Evolutionary conservation across 2,329 filamentous ascomycete species (phyloP), one percentile per base, ranked within the genome.

Genomic region (Fusarium cyanostomum): DNA sequence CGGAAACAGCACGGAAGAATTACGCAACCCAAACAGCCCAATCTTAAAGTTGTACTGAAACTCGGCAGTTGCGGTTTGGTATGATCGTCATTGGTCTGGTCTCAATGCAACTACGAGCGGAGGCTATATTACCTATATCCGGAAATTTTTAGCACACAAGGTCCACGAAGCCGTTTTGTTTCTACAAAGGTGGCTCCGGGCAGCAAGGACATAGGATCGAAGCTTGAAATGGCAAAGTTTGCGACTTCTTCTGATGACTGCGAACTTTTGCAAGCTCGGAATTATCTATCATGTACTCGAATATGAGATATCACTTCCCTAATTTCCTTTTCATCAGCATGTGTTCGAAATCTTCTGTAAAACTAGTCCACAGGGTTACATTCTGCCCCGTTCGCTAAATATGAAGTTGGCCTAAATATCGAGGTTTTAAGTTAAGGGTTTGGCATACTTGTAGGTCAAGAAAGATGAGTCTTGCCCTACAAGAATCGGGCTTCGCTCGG

Each of bases 11-110:
- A n/a, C 24, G 33, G 46, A 35, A 30, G 28, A 30, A 18, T 38
- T 33, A 34, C 35, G 27, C 35, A 34, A 11, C 26, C 41, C 21
- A 49, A 16, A 27, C 24, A 46, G 16, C 12, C 33, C 34, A 3
- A 50, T 21, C 16, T 16, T 37, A n/a, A 26, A 34, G 30, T 21
- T 33, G 8, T 31, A 34, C 24, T 52, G 31, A 34, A 15, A 13
- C 27, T 60, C 53, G 53, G 52, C 58, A 53, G 33, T 58, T 62
- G 33, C 27, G 38, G 38, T 38, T 49, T 26, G 46, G 18, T 50
- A 30, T 39, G 24, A 58, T 50, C 50, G 28, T n/a, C 50, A 24
- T 58, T 38, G 27, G 27, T 16, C 41, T 45, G 28, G 15, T 49
- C 35, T 42, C 44, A 35, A 55, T 27, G 37, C 28, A 42, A 35